Conservation (phyloP, 306 rosid genomes). For the Begonia fuchsioides region DNA sequence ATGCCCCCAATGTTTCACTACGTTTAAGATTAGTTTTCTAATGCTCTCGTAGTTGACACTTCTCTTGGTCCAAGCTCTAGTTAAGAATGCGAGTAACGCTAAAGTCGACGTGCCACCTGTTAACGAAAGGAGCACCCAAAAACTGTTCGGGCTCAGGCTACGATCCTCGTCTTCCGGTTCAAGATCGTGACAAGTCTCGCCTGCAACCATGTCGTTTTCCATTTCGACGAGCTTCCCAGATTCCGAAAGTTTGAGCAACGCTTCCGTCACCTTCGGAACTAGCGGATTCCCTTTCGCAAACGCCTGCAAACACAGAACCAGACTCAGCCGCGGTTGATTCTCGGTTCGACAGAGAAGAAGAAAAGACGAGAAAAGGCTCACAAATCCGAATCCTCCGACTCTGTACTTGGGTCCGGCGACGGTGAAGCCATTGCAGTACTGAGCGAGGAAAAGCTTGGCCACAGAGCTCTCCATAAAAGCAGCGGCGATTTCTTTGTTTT, state of each 20-base stretch:
- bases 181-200: slow-evolving; percentile 13
- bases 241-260: slow-evolving; percentile 21
- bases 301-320: slow-evolving; percentile 10
- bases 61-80: neutral
- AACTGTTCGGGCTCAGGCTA: slow-evolving; percentile 29
- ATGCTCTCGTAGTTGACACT: slow-evolving; percentile 4
- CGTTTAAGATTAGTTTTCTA: slow-evolving; percentile 9
- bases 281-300: slow-evolving; percentile 23
- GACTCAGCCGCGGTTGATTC: no score
- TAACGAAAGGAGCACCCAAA: slow-evolving; percentile 19
- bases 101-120: slow-evolving; percentile 30
- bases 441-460: slow-evolving; percentile 30
- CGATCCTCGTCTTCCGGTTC: slow-evolving; percentile 5
- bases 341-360: neutral
- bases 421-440: slow-evolving; percentile 22
- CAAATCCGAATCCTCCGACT: slow-evolving; percentile 37
- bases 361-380: slow-evolving; percentile 1
- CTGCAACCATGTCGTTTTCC: slow-evolving; percentile 24
- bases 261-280: slow-evolving; percentile 16
- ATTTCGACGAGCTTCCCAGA: slow-evolving; percentile 12
- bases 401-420: slow-evolving; percentile 20
- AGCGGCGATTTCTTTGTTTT: slow-evolving; percentile 24
- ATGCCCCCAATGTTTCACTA: slow-evolving; percentile 13
- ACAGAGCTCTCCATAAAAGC: slow-evolving; percentile 25
- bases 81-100: slow-evolving; percentile 19